Evolutionary conservation across 768 basidiomycete species (phyloP).

Genomic region (Candolleomyces aberdarensis): DNA sequence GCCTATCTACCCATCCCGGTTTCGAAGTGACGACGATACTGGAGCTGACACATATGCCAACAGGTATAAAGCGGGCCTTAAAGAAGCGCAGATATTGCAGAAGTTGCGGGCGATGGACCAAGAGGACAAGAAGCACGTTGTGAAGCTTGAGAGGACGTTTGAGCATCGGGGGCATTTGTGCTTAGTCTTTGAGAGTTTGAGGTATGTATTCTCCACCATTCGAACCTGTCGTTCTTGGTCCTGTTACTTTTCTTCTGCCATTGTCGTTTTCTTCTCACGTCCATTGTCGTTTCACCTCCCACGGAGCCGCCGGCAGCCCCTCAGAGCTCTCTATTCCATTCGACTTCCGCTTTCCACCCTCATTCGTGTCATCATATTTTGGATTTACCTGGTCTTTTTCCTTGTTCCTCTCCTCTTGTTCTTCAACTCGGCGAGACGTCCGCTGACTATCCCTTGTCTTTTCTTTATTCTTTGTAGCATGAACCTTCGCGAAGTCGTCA

Average conservation of each 20-base stretch:
- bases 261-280: no score
- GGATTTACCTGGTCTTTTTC: no score
- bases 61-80: constrained; percentile 93
- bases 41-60: background rate
- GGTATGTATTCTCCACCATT: constrained; percentile 42
- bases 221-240: no score
- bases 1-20: no score
- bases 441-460: background rate
- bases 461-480: constrained; percentile 50
- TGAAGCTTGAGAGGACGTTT: constrained; percentile 91
- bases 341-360: no score
- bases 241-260: no score
- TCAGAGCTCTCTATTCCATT: no score
- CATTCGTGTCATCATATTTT: no score
- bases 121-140: constrained; percentile 94
- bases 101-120: constrained; percentile 88
- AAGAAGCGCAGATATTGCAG: constrained; percentile 86
- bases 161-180: constrained; percentile 97
- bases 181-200: constrained; percentile 91
- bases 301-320: no score
- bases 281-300: no score
- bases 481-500: constrained; percentile 97
- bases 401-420: no score
- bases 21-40: background rate
- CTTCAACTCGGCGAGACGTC: no score